Evolutionary conservation across 2,329 filamentous ascomycete species (phyloP).

Genomic region (Cercospora sp.): DNA sequence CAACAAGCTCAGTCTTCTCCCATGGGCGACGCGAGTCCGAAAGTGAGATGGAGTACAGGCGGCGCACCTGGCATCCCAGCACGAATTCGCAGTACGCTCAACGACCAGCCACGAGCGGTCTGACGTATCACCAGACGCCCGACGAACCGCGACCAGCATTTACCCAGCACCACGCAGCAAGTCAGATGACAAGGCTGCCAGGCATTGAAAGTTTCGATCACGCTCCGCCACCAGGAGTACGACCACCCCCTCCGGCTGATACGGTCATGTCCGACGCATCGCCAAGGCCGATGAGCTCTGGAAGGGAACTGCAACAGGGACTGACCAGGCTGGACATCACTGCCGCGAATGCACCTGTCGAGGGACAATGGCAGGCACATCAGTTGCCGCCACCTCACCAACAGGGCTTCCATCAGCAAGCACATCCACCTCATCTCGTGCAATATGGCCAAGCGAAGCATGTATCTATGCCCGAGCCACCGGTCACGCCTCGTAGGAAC

Average conservation of each 20-base stretch:
- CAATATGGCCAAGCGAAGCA: conserved; percentile 41
- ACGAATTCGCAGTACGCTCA: conserved; percentile 61
- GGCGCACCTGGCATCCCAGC: conserved; percentile 89
- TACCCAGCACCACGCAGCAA: conserved; percentile 55
- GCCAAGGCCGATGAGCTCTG: conserved; percentile 40
- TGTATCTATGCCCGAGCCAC: conserved; percentile 42
- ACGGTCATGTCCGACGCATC: conserved; percentile 72
- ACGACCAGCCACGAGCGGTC: conserved; percentile 67
- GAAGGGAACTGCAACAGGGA: conserved; percentile 62
- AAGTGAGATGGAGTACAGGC: conserved; percentile 74
- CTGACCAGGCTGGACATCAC: conserved; percentile 68
- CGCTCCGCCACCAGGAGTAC: conserved; percentile 62
- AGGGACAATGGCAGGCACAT: conserved; percentile 34
- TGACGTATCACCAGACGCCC: conserved; percentile 74
- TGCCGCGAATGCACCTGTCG: conserved; percentile 42
- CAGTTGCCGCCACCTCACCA: conserved; percentile 28
- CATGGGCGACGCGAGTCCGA: conserved; percentile 68
- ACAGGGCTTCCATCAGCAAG: conserved; percentile 22
- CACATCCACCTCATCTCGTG: conserved; percentile 22
- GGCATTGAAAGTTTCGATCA: conserved; percentile 92
- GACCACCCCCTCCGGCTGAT: conserved; percentile 65
- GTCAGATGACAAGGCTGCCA: conserved; percentile 70
- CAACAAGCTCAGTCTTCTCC: conserved; percentile 63
- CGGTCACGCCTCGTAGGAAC: conserved; percentile 57
- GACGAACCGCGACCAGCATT: conserved; percentile 60